phyloP scores from a whole-genome alignment of 83 land plant species.

The Isoetes engelmannii region DNA sequence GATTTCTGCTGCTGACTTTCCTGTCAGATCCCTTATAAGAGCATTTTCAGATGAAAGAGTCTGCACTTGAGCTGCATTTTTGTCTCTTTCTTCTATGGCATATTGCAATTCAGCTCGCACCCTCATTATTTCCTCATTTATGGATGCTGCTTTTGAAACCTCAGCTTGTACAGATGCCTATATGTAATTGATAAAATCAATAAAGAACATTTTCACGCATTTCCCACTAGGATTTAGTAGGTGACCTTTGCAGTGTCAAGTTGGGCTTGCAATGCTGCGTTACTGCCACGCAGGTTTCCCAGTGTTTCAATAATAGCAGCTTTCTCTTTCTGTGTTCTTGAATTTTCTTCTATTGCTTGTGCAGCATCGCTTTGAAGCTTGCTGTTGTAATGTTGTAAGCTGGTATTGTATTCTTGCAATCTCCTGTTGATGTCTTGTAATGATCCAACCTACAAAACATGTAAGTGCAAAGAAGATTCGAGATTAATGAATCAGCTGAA shows the following conservation, averaged over 20 bases:
- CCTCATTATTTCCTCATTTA: not conserved
- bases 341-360: conserved; percentile 29
- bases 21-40: not conserved
- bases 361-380: conserved; percentile 47
- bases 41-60: conserved; percentile 5
- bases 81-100: conserved; percentile 1
- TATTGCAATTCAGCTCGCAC: conserved; percentile 2
- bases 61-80: not conserved
- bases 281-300: conserved; percentile 32
- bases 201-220: no score
- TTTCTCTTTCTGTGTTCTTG: conserved; percentile 48
- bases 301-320: conserved; percentile 46
- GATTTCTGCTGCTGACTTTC: conserved; percentile 2
- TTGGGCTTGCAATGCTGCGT: conserved; percentile 34
- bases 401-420: conserved; percentile 54
- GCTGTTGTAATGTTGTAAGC: conserved; percentile 58
- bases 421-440: conserved; percentile 49
- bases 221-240: no score
- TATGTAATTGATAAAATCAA: not conserved
- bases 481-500: no score
- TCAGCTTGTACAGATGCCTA: conserved; percentile 6
- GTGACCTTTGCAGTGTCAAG: conserved; percentile 35
- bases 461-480: not conserved
- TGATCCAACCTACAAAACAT: conserved; percentile 34
- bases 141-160: not conserved